Base-by-base conservation (phyloP, 306 rosid species). In the Vigna reflexopilosa region DNA sequence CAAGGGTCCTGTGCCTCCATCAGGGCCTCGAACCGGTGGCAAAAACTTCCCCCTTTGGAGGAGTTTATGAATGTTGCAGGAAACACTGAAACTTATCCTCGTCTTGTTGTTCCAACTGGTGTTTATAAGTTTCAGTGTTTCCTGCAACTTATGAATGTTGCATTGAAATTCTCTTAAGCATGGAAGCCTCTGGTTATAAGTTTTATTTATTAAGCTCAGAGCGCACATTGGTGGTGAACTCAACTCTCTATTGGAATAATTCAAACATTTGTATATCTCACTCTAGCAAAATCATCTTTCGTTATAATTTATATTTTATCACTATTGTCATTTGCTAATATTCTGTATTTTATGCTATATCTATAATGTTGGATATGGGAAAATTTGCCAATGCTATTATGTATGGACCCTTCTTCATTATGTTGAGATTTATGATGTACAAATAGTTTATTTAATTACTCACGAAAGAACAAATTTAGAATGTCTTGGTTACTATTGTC, bases 1-100 rank as follows among this genome's bases (percentile, higher is more conserved):
- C 10, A 88, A 85, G 72, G 93, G 90, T 24, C 72, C 84, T 9
- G 80, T 83, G 28, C 72, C 94, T 61, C 85, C 97, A 5, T 82
- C 92, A 4, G 90, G 84, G 6, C 75, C 95, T 0, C 89, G 92
- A 13, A 78, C 83, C 1, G 91, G 91, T 8, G 97, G 96, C 32
- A 58, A 81, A 2, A 55, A 61, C 2, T 93, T 97, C 50, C 95
- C 63, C 93, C 86, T 1, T 80, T 74, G 22, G 64, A 86, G 6
- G 87, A 77, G 74, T 86, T 42, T 42, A 9, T 81, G 88, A 79
- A 85, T n/a, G 73, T 78, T 0, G 82, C 86, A 15, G 70, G 77
- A 75, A 17, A 40, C 3, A 49, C 49, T 4, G 47, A 42, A 42
- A 42, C 15, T 45, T 83, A 81, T 55, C 84, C 90, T 22, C 89